A percentile compares a stretch with the other conserved stretches of the same genome.
Evolutionary conservation across 352 stramenopile species (phyloP).

Genomic region (Pythium rishiriense): DNA sequence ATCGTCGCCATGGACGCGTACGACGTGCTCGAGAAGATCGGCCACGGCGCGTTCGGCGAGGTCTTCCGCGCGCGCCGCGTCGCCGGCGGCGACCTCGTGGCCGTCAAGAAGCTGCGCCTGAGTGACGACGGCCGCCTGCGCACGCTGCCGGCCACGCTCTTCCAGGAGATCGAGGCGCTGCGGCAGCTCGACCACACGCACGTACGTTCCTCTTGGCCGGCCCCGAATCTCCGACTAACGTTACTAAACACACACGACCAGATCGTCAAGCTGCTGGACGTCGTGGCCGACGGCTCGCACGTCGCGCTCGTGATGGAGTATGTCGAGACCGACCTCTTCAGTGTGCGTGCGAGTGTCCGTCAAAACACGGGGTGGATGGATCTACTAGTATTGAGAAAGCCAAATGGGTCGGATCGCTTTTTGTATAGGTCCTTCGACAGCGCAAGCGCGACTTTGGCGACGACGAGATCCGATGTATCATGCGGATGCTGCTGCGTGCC

Average conservation of each 20-base stretch:
- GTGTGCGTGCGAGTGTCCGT: no score
- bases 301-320: constrained; percentile 76
- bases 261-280: constrained; percentile 69
- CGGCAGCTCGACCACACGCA: constrained; percentile 72
- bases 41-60: constrained; percentile 71
- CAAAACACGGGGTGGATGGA: no score
- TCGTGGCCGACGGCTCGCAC: constrained; percentile 51
- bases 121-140: constrained; percentile 45
- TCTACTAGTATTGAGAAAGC: not conserved
- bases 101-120: constrained; percentile 63
- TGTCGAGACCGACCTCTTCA: constrained; percentile 63
- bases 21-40: constrained; percentile 63
- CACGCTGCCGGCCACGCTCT: constrained; percentile 54
- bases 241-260: constrained; percentile 11
- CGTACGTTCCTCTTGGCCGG: constrained; percentile 27
- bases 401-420: not conserved
- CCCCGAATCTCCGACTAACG: no score
- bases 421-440: constrained; percentile 42
- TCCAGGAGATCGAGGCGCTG: constrained; percentile 79
- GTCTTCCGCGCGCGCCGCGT: constrained; percentile 56
- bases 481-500: constrained; percentile 70
- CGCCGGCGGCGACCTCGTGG: constrained; percentile 40
- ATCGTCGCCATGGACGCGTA: constrained; percentile 35
- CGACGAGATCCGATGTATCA: constrained; percentile 49
- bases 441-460: constrained; percentile 35